Evolutionary conservation across 1,139 yeast genomes (phyloP).

Genomic region (Sugiyamaella sp.): DNA sequence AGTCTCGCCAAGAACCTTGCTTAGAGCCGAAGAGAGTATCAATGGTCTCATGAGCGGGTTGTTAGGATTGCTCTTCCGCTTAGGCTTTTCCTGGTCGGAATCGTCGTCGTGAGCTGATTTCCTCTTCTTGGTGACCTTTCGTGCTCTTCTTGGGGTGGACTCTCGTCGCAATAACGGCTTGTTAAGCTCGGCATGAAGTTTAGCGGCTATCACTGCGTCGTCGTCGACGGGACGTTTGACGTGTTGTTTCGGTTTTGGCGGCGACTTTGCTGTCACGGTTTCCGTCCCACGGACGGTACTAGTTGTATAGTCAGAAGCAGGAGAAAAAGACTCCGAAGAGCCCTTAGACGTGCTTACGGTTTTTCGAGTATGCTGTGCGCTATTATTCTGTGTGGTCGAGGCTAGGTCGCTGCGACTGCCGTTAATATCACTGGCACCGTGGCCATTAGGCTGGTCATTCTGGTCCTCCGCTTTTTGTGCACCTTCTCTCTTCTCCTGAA

Average conservation of each 20-base stretch:
- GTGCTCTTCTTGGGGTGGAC: constrained; percentile 2
- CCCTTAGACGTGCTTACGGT: no score
- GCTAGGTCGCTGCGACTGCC: no score
- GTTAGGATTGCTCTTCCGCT: constrained; percentile 23
- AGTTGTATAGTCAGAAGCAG: no score
- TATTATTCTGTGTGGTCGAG: not conserved
- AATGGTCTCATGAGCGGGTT: constrained; percentile 38
- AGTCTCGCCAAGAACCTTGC: constrained; percentile 48
- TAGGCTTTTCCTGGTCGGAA: constrained; percentile 5
- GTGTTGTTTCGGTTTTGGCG: constrained; percentile 15
- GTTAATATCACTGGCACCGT: no score
- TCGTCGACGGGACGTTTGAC: constrained; percentile 30
- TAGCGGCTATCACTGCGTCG: constrained; percentile 53
- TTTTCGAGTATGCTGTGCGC: no score
- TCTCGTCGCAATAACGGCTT: constrained; percentile 29
- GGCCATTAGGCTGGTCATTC: no score
- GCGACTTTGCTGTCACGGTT: constrained; percentile 17
- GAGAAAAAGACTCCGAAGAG: no score
- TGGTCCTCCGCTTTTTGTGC: not conserved
- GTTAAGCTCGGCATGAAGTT: constrained; percentile 46
- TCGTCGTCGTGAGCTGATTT: constrained; percentile 11
- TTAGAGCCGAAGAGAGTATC: constrained; percentile 55
- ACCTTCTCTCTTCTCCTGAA: constrained; percentile 43
- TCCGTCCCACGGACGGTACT: not conserved
- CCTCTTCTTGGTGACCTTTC: constrained; percentile 19